phyloP scores from a whole-genome alignment of 306 rosid genomes.

The Lathyrus tuberosus region DNA sequence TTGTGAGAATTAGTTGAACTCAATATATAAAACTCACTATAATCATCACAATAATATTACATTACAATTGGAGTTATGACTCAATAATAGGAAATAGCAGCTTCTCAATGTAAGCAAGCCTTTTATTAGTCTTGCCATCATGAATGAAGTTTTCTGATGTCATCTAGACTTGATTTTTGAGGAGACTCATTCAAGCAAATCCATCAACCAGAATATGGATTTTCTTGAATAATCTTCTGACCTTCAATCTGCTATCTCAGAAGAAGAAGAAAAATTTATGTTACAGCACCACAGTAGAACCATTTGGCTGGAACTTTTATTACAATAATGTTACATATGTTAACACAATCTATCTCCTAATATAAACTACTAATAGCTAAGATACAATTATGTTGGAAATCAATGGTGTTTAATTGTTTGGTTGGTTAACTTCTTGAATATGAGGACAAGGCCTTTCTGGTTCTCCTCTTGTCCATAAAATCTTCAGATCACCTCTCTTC shows the following conservation, averaged over 20 bases:
- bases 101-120: not conserved
- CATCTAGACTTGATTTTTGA: not conserved
- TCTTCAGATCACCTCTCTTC: slow-evolving; percentile 86
- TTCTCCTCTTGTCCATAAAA: slow-evolving; percentile 92
- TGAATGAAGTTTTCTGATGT: too few species aligned
- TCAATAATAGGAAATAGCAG: not conserved
- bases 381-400: slow-evolving; percentile 35
- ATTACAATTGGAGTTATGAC: slow-evolving; percentile 9
- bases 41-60: slow-evolving; percentile 2
- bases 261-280: not conserved
- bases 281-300: not conserved
- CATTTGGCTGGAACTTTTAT: slow-evolving; percentile 33
- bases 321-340: slow-evolving; percentile 44
- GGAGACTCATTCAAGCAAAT: slow-evolving; percentile 7
- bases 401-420: slow-evolving; percentile 52
- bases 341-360: slow-evolving; percentile 52
- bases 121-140: too few species aligned
- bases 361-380: slow-evolving; percentile 41
- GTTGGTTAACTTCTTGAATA: slow-evolving; percentile 55
- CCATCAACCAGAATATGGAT: slow-evolving; percentile 3
- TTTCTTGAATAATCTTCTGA: slow-evolving; percentile 11
- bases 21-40: not conserved
- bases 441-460: slow-evolving; percentile 90
- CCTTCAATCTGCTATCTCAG: not conserved
- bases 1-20: not conserved